Conservation (phyloP, 2,329 filamentous ascomycete genomes). For the Sporothrix pallida region DNA sequence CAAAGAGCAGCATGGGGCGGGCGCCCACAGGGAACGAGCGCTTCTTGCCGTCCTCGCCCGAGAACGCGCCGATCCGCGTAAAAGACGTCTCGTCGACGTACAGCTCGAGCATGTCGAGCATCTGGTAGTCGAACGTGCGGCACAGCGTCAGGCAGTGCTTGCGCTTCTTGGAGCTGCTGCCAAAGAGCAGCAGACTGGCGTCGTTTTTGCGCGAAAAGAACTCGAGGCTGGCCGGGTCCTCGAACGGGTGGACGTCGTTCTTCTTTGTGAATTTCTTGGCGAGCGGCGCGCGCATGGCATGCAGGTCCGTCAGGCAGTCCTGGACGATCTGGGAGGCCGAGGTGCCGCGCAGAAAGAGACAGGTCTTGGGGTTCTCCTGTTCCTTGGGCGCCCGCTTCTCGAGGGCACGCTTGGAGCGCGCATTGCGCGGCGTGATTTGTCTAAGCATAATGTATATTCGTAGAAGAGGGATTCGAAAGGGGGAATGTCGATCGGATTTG, state of each 20-base stretch:
- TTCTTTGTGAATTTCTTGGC: conserved; percentile 96
- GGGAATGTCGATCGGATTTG: neutral
- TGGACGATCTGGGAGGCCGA: conserved; percentile 82
- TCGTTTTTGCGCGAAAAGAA: conserved; percentile 99
- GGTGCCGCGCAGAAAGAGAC: conserved; percentile 87
- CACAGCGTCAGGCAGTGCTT: conserved; percentile 85
- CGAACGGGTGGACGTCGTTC: conserved; percentile 87
- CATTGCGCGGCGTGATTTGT: conserved; percentile 63
- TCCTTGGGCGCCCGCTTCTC: conserved; percentile 91
- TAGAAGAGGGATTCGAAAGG: neutral
- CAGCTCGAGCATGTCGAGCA: conserved; percentile 94
- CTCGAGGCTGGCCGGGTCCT: conserved; percentile 64
- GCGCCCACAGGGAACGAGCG: conserved; percentile 76
- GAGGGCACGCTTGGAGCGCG: conserved; percentile 91
- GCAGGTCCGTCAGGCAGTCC: conserved; percentile 82
- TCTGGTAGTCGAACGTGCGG: conserved; percentile 82
- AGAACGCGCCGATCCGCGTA: conserved; percentile 71
- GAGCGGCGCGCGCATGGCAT: conserved; percentile 81
- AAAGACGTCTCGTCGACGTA: conserved; percentile 77
- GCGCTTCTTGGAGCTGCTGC: conserved; percentile 89
- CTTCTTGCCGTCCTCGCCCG: conserved; percentile 30
- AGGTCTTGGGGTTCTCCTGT: conserved; percentile 87
- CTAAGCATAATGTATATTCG: conserved; percentile 36
- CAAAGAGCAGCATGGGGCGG: conserved; percentile 88
- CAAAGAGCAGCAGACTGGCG: conserved; percentile 73